phyloP scores from a whole-genome alignment of 768 basidiomycete species.

The Suillus occidentalis region DNA sequence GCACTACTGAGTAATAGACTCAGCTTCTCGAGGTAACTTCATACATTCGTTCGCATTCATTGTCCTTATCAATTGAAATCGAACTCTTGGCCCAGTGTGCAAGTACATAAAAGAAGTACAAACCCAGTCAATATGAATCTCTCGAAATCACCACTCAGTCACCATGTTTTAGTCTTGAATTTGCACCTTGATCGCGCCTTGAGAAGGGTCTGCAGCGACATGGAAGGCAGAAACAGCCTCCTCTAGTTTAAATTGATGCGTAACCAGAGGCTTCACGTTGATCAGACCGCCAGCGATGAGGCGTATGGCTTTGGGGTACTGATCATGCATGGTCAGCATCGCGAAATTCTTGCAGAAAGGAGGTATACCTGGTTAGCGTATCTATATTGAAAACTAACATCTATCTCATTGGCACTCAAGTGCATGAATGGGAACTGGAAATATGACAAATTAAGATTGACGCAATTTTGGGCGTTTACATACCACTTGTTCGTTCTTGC shows the following conservation, averaged over 20 bases:
- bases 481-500: constrained; percentile 60
- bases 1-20: background rate
- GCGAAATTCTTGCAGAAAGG: background rate
- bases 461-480: background rate
- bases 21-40: background rate
- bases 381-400: constrained; percentile 67
- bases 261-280: constrained; percentile 77
- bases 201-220: constrained; percentile 63
- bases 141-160: background rate
- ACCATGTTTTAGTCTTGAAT: constrained; percentile 46
- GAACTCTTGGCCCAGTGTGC: background rate
- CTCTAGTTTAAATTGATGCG: constrained; percentile 70
- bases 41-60: background rate
- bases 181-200: constrained; percentile 71
- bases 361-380: constrained; percentile 57
- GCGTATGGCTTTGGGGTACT: constrained; percentile 84
- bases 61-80: background rate
- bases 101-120: too few relatives aligned
- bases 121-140: background rate
- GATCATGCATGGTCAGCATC: constrained; percentile 7
- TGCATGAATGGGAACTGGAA: constrained; percentile 71
- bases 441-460: background rate
- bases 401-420: constrained; percentile 68
- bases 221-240: constrained; percentile 80
- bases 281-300: constrained; percentile 75